Evolutionary conservation across 2,329 filamentous ascomycete species (phyloP), one percentile per base, ranked within the genome.

Genomic region (Xylariaceae sp.): DNA sequence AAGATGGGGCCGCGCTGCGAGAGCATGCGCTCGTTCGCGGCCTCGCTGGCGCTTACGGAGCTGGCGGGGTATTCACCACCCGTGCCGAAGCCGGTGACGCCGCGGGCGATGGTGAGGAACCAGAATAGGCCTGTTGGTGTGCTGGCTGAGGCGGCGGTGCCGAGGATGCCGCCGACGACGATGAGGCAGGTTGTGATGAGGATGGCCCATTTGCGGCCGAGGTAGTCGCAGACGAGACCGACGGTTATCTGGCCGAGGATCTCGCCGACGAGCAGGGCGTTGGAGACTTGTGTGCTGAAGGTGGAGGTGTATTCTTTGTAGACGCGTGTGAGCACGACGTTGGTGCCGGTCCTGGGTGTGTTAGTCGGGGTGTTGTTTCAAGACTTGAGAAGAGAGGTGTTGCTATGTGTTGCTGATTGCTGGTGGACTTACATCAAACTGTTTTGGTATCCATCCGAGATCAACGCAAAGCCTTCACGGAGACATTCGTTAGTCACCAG

Each of bases 51-150:
- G 37, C 56, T 59, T 34, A 59, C 59, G 44, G 59, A 59, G 42
- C 56, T 59, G n/a, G 59, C 56, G 13, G 59, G 59, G 44, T 61
- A 61, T n/a, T 61, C 59, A 18, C 59, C 59, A 13, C 59, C 59
- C 13, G 56, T 59, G 4, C 59, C 59, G 15, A 61, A 59, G 1
- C 59, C 59, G 2, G 56, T 56, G n/a, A 59, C 8, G 30, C 56
- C 59, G 13, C 59, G 52, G 1, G 59, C 59, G 39, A 59, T 30
- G 3, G 59, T 59, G 18, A 61, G 15, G 8, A 61, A 61, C 59
- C 59, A 61, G 30, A 61, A 59, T 49, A 61, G 39, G 34, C 55
- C 59, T 34, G 58, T 47, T 18, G 59, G 59, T 7, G 59, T 61
- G 48, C 47, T 50, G 11, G 59, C 59, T 9, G 59, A 59, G 3